These are phyloP conservation scores for Neurospora sublineolata DNA, from an alignment of 495 filamentous ascomycete genomes.

Conservation along the genomic window DNA sequence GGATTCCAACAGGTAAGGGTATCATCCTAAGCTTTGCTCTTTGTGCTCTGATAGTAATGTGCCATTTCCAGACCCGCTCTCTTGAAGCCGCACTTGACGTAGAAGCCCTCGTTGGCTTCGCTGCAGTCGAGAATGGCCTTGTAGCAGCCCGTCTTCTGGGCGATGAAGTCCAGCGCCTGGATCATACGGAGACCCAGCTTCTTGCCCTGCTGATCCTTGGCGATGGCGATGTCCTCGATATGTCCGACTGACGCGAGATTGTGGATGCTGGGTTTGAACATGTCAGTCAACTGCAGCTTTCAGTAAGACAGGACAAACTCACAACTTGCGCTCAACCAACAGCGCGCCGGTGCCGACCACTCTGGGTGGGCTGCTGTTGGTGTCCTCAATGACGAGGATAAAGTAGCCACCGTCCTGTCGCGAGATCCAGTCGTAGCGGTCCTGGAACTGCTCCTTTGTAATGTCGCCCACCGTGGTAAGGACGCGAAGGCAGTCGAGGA, in stretches of 20 bases:
- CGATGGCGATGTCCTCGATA: slow-evolving; percentile 96
- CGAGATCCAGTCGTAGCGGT: slow-evolving; percentile 76
- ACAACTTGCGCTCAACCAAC: slow-evolving; percentile 81
- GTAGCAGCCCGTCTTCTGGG: slow-evolving; percentile 77
- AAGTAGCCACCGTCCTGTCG: slow-evolving; percentile 73
- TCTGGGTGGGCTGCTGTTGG: slow-evolving; percentile 27
- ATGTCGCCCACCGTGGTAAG: slow-evolving; percentile 91
- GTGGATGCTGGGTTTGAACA: slow-evolving; percentile 45
- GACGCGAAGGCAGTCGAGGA: slow-evolving; percentile 83
- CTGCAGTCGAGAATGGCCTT: slow-evolving; percentile 60
- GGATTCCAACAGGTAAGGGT: neutral
- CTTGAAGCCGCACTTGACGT: slow-evolving; percentile 95
- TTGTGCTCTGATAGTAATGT: slow-evolving; percentile 65
- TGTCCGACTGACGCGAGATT: slow-evolving; percentile 74
- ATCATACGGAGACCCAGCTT: slow-evolving; percentile 89
- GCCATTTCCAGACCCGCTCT: slow-evolving; percentile 94
- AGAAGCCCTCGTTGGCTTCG: slow-evolving; percentile 87
- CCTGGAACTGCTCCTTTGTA: slow-evolving; percentile 56
- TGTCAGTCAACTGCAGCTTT: neutral
- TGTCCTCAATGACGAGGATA: slow-evolving; percentile 71
- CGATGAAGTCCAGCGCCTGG: slow-evolving; percentile 83
- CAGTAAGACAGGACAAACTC: slow-evolving; percentile 14
- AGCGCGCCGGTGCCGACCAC: slow-evolving; percentile 82
- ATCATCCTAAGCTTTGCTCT: slow-evolving; percentile 29
- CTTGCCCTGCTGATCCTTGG: slow-evolving; percentile 90